Percentiles rank a stretch among this genome's conserved stretches.
These are phyloP conservation scores for Panicum virgatum DNA, from an alignment of 202 grass and related monocot genomes.

Conservation along the genomic window DNA sequence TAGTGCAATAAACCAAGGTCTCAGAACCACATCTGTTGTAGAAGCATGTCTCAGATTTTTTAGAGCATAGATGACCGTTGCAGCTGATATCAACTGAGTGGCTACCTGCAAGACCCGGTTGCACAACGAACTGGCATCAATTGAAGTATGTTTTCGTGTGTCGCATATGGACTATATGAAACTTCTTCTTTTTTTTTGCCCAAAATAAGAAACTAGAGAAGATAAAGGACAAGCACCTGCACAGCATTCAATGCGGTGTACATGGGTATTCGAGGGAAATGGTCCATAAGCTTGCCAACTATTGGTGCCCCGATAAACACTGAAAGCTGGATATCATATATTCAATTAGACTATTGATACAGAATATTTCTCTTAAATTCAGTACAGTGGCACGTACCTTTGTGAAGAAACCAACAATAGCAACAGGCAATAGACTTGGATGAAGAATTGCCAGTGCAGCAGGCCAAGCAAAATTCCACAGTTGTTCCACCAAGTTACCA, in stretches of 20 bases:
- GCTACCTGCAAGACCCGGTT: constrained; percentile 61
- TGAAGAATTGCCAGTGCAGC: constrained; percentile 88
- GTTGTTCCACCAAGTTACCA: constrained; percentile 90
- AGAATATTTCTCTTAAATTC: not conserved
- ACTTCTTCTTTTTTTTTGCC: not conserved
- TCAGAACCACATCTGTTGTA: constrained; percentile 67
- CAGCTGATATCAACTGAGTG: constrained; percentile 87
- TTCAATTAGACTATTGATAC: constrained; percentile 34
- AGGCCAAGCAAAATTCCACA: constrained; percentile 97
- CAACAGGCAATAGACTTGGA: constrained; percentile 81
- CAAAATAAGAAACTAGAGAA: constrained; percentile 33
- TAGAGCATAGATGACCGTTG: constrained; percentile 85
- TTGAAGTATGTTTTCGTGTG: constrained; percentile 4
- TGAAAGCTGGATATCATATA: constrained; percentile 65
- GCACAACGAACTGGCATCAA: constrained; percentile 16
- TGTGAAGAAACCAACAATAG: constrained; percentile 91
- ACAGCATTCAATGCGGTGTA: constrained; percentile 84
- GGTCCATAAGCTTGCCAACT: constrained; percentile 93
- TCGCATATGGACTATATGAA: not conserved
- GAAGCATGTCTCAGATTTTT: constrained; percentile 49
- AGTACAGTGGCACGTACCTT: constrained; percentile 57
- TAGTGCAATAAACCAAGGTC: constrained; percentile 85
- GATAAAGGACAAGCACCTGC: constrained; percentile 60
- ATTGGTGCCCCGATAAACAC: constrained; percentile 84
- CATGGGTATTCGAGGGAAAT: constrained; percentile 84